Evolutionary conservation across 352 stramenopile genomes (phyloP).

Genomic region (Phytophthora boehmeriae): DNA sequence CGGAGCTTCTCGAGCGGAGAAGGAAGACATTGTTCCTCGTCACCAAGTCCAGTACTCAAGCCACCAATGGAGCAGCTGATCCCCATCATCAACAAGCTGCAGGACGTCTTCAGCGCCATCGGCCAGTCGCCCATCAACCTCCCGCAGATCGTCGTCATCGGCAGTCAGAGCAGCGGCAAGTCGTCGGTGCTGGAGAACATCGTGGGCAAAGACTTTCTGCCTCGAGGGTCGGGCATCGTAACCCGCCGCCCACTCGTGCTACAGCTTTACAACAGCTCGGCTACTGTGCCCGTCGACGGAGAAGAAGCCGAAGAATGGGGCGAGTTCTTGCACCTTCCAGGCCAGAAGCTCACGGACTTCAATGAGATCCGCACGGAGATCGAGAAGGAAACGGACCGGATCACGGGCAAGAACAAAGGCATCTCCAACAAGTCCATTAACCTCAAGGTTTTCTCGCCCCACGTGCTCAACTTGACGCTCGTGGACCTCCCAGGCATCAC

Average conservation of each 20-base stretch:
- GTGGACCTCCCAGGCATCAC: slow-evolving; percentile 99
- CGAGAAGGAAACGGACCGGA: slow-evolving; percentile 96
- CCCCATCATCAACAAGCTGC: slow-evolving; percentile 99
- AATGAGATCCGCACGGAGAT: slow-evolving; percentile 98
- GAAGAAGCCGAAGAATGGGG: slow-evolving; percentile 92
- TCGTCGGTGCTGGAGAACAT: slow-evolving; percentile 97
- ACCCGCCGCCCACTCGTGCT: slow-evolving; percentile 98
- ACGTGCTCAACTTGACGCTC: slow-evolving; percentile 99
- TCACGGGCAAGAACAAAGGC: slow-evolving; percentile 96
- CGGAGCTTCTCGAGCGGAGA: slow-evolving; percentile 3
- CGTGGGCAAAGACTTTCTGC: slow-evolving; percentile 95
- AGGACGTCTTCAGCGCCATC: slow-evolving; percentile 98
- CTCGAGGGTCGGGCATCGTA: slow-evolving; percentile 97
- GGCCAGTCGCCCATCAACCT: slow-evolving; percentile 96
- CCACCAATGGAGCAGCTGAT: slow-evolving; percentile 98
- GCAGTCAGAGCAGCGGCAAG: slow-evolving; percentile 97
- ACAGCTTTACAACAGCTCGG: slow-evolving; percentile 96
- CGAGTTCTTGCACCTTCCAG: slow-evolving; percentile 98
- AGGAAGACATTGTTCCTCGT: background rate
- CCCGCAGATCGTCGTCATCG: slow-evolving; percentile 98
- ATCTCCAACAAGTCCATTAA: slow-evolving; percentile 99
- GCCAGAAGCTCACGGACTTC: slow-evolving; percentile 97
- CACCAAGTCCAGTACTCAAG: background rate
- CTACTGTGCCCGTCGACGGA: slow-evolving; percentile 21
- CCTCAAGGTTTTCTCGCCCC: slow-evolving; percentile 98